Evolutionary conservation across 768 basidiomycete species (phyloP), one percentile per base, ranked within the genome.

Genomic region (Phanerodontia chrysosporium): DNA sequence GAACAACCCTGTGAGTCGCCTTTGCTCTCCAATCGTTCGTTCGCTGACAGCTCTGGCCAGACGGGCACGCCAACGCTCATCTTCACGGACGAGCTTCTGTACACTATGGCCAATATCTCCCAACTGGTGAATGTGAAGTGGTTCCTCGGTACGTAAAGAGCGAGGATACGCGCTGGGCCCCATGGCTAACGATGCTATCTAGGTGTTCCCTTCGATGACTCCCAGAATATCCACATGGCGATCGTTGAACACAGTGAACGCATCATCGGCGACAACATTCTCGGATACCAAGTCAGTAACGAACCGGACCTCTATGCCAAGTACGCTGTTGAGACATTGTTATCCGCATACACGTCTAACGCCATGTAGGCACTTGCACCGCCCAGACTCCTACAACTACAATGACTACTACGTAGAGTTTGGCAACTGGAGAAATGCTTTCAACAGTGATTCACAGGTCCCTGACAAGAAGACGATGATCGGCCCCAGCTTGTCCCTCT

Each of bases 261-360:
- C 16, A 85, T 90, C 59, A 74, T 92, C 1, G 90, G 90, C 1
- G 73, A 80, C 49, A 77, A 82, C 59, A 73, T 92, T n/a, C 69
- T 86, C 18, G 90, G 86, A 0, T 70, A 88, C 8, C 85, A 89
- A 68, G 80, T 84, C 1, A 88, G 85, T 2, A 90, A 92, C 67
- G 90, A 92, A 71, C 90, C 89, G 16, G 90, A 93, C 74, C 79
- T 90, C 62, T 92, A 86, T 62, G 72, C 77, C 52, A 29, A 29
- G 68, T 66, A 29, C 29, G 62, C 12, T 49, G 32, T 45, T 7
- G n/a, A 2, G n/a, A n/a, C n/a, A n/a, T 12, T 29, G 9, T 21
- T 44, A n/a, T n/a, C n/a, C n/a, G n/a, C 22, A 16, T 53, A 14
- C n/a, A 1, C 24, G 1, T 10, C 13, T 49, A 10, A 7, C 18